Percentiles rank a stretch among this genome's conserved stretches.
These are phyloP conservation scores for Botrytis byssoidea DNA, from an alignment of 2,329 filamentous ascomycete species.

Conservation along the genomic window DNA sequence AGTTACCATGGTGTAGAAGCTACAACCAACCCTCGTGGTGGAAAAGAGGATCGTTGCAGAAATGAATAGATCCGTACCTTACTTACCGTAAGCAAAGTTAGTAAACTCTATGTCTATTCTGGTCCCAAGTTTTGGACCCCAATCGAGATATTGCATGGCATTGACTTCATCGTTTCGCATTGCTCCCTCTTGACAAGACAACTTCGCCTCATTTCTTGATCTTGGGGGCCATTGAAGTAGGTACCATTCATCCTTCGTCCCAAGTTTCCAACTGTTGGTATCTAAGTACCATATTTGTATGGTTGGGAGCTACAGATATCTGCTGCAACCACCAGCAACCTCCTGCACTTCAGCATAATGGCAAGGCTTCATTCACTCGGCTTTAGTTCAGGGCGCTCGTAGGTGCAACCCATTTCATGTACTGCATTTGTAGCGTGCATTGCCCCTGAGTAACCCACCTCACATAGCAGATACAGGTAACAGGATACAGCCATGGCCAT, in stretches of 20 bases:
- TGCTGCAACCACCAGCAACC: conserved; percentile 14
- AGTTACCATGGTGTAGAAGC: conserved; percentile 9
- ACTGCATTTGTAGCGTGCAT: conserved; percentile 17
- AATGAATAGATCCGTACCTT: conserved; percentile 11
- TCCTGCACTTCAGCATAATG: conserved; percentile 10
- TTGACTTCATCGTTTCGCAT: conserved; percentile 11
- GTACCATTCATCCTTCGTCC: conserved; percentile 5
- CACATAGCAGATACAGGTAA: neutral
- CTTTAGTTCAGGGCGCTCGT: conserved; percentile 2
- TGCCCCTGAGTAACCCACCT: conserved; percentile 13
- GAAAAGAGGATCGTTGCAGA: conserved; percentile 13
- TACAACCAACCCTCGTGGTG: conserved; percentile 12
- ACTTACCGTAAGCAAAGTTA: neutral
- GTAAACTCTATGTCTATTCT: neutral
- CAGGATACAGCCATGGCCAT: conserved; percentile 10
- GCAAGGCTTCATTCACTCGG: conserved; percentile 16
- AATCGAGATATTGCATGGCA: conserved; percentile 9
- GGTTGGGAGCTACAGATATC: conserved; percentile 5
- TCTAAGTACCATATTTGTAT: neutral
- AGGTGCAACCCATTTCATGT: conserved; percentile 13
- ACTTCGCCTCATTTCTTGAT: conserved; percentile 11
- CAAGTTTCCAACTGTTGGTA: conserved; percentile 21
- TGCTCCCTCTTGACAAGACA: neutral
- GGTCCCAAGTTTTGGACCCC: neutral
- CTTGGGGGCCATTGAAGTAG: conserved; percentile 3